A percentile compares a stretch with the other conserved stretches of the same genome.
These are phyloP conservation scores for Coemansia sp. DNA, from an alignment of 192 early-diverging fungal species.

Conservation along the genomic window DNA sequence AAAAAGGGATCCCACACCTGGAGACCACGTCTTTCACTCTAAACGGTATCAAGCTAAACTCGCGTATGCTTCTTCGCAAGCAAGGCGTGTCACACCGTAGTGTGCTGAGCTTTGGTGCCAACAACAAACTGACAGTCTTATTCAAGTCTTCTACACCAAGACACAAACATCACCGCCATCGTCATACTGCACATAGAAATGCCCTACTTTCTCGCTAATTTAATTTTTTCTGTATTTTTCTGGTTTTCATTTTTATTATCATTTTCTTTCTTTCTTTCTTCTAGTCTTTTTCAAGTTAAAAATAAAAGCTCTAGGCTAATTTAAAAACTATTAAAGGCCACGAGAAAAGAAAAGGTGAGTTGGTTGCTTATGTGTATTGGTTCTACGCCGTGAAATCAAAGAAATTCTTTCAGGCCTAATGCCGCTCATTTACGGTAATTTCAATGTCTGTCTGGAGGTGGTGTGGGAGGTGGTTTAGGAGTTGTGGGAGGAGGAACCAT, in stretches of 20 bases:
- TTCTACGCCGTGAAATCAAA: too few relatives aligned
- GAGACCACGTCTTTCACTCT: not conserved
- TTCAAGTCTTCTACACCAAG: not conserved
- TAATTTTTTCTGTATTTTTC: not conserved
- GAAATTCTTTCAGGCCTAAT: too few relatives aligned
- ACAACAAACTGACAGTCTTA: slow-evolving; percentile 4
- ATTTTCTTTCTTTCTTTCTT: not conserved
- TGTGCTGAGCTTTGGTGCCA: not conserved
- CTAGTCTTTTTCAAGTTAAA: not conserved
- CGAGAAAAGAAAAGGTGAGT: too few relatives aligned
- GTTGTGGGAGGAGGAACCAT: too few relatives aligned
- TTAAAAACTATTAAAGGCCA: too few relatives aligned
- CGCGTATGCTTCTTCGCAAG: slow-evolving; percentile 10
- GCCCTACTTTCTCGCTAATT: not conserved
- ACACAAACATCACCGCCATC: not conserved
- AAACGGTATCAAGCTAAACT: not conserved
- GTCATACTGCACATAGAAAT: not conserved
- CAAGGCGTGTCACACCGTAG: slow-evolving; percentile 8
- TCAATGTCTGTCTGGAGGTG: too few relatives aligned
- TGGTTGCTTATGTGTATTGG: too few relatives aligned
- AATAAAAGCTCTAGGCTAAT: not conserved
- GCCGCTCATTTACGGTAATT: too few relatives aligned
- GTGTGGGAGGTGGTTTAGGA: too few relatives aligned
- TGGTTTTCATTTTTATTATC: not conserved
- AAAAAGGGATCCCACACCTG: slow-evolving; percentile 7